Conservation (phyloP, 2,329 filamentous ascomycete species). For the Lojkania enalia region DNA sequence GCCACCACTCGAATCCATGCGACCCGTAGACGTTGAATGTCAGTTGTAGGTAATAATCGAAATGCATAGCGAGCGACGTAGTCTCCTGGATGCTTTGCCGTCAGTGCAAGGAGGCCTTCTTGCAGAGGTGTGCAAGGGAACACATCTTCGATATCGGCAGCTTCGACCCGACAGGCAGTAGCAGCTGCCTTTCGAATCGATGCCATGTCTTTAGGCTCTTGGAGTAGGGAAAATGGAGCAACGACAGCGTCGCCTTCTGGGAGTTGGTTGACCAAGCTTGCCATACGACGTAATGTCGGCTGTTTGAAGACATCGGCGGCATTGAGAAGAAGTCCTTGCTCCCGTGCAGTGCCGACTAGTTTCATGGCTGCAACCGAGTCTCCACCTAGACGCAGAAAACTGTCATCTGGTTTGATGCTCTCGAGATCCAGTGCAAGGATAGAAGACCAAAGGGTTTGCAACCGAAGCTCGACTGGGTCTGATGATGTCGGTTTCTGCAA, state of each 20-base stretch:
- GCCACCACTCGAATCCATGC: conserved; percentile 5
- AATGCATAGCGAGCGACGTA: conserved; percentile 42
- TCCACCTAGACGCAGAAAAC: conserved; percentile 4
- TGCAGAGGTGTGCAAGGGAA: conserved; percentile 61
- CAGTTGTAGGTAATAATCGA: conserved; percentile 10
- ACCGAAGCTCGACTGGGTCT: conserved; percentile 2
- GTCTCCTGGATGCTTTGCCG: conserved; percentile 55
- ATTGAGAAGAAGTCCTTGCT: conserved; percentile 1
- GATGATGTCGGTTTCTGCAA: conserved; percentile 4
- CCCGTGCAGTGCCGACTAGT: neutral
- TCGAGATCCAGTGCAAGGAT: conserved; percentile 4
- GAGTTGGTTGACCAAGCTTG: conserved; percentile 1
- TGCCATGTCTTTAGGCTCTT: conserved; percentile 3
- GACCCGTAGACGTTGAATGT: neutral
- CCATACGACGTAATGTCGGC: conserved; percentile 1
- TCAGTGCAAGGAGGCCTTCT: conserved; percentile 58
- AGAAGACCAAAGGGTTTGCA: conserved; percentile 4
- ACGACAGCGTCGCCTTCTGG: neutral
- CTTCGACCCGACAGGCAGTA: neutral
- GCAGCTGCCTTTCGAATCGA: conserved; percentile 4
- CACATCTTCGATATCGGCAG: conserved; percentile 49
- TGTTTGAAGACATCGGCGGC: neutral
- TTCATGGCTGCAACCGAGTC: conserved; percentile 6
- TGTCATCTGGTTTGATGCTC: conserved; percentile 3
- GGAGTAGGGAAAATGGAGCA: conserved; percentile 4